phyloP scores from a whole-genome alignment of 495 filamentous ascomycete genomes.

The Trichoderma gamsii region DNA sequence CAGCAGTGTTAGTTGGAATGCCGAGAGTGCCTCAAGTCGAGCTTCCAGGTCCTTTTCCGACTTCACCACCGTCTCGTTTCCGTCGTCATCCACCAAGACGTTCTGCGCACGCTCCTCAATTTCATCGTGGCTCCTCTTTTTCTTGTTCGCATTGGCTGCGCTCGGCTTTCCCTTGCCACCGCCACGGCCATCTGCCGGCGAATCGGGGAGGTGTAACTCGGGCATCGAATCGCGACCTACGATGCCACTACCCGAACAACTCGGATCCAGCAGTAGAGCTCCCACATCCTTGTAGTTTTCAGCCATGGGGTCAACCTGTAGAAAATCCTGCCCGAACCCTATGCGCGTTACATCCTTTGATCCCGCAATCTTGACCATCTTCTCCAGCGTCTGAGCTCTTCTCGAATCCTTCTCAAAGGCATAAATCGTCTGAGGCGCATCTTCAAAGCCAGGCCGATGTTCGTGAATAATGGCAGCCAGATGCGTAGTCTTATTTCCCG shows the following conservation, averaged over 20 bases:
- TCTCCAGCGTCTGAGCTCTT: constrained; percentile 65
- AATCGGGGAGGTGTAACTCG: constrained; percentile 47
- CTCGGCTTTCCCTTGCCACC: constrained; percentile 18
- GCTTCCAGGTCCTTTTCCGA: constrained; percentile 41
- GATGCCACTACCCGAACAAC: constrained; percentile 91
- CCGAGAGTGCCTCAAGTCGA: constrained; percentile 64
- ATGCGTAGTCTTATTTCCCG: constrained; percentile 97
- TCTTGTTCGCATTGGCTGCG: constrained; percentile 37
- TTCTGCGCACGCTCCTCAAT: constrained; percentile 26
- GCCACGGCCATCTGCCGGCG: constrained; percentile 32
- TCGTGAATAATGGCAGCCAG: constrained; percentile 63
- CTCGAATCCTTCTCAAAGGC: constrained; percentile 65
- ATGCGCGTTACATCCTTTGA: constrained; percentile 58
- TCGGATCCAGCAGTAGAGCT: constrained; percentile 80
- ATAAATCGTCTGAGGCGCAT: constrained; percentile 39
- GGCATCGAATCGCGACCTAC: constrained; percentile 75
- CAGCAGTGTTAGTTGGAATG: constrained; percentile 70
- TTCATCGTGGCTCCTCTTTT: constrained; percentile 38
- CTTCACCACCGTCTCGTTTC: constrained; percentile 33
- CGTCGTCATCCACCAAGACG: constrained; percentile 45
- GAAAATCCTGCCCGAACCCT: constrained; percentile 68
- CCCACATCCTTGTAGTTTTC: constrained; percentile 53
- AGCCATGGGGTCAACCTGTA: constrained; percentile 57
- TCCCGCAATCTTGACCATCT: constrained; percentile 75
- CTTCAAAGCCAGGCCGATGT: constrained; percentile 21